Evolutionary conservation across 1,284 basidiomycete species (phyloP), one percentile per base, ranked within the genome.

Genomic region (Ceratobasidium sp.): DNA sequence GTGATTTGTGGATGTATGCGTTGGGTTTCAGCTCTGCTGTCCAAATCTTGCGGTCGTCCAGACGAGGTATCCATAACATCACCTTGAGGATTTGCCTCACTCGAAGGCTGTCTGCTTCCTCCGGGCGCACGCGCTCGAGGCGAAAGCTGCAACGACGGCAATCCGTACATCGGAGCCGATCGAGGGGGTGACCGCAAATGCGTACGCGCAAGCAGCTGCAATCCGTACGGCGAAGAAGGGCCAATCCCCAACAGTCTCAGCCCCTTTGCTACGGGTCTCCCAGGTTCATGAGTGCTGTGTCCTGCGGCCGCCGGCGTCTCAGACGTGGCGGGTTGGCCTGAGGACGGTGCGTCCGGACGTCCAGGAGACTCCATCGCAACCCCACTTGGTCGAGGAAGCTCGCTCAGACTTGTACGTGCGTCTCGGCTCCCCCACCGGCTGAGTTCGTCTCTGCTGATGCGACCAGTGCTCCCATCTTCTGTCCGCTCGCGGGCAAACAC

Each of bases 101-200:
- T 51, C 16, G 63, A 43, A 65, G 63, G n/a, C 29, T 24, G 39
- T 13, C 37, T 62, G 11, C 43, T 65, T 5, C 8, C 24, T 51
- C 46, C 6, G 24, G 31, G 53, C 43, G 53, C 66, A 46, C 43
- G 66, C 65, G 34, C 41, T 49, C 66, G 66, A 71, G 66, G 66
- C 3, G 66, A 71, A 29, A 71, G 24, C n/a, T 58, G 66, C 41
- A 71, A 49, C 24, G 54, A 59, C 31, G 66, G 66, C 54, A 71
- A 71, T 39, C 66, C 54, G 43, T 71, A 71, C 53, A 54, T 71
- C 24, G 22, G 37, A 9, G 19, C 13, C 2, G 66, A 53, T 48
- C 58, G 54, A 22, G 66, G 59, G 14, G 14, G 37, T n/a, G 66
- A 71, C 9, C 66, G 54, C 39, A 22, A n/a, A 71, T 71, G 66